Percentiles rank a stretch among this genome's conserved stretches.
phyloP scores from a whole-genome alignment of 108 stramenopile genomes.

The Seminavis robusta region DNA sequence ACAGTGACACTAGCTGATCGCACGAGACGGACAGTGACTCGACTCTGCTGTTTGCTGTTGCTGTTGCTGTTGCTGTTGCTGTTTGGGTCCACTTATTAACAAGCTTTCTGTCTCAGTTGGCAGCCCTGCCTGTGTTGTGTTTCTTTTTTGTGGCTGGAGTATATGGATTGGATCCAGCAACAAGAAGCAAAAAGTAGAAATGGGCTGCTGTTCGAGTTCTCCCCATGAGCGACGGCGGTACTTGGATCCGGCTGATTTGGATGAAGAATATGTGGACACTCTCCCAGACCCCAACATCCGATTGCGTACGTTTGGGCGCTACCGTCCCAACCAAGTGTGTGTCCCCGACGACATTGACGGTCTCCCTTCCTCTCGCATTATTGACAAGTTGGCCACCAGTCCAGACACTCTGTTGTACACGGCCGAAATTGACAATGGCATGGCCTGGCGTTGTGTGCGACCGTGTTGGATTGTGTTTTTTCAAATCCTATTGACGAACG shows the following conservation, averaged over 20 bases:
- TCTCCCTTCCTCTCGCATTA: conserved; percentile 39
- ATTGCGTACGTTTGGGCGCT: conserved; percentile 22
- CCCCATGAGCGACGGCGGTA: conserved; percentile 41
- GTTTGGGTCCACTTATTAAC: too few relatives aligned
- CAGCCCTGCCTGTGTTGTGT: too few relatives aligned
- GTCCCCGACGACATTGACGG: conserved; percentile 49
- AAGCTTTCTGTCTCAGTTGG: too few relatives aligned
- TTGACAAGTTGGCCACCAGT: conserved; percentile 26
- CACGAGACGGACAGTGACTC: too few relatives aligned
- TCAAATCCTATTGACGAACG: neutral
- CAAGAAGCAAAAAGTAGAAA: too few relatives aligned
- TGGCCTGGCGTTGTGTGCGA: conserved; percentile 38
- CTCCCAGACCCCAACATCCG: neutral
- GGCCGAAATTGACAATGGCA: conserved; percentile 48
- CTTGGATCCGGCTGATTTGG: conserved; percentile 48
- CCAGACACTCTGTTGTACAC: conserved; percentile 42
- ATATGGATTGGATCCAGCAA: too few relatives aligned
- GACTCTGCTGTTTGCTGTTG: too few relatives aligned
- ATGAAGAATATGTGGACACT: conserved; percentile 22
- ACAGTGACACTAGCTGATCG: too few relatives aligned
- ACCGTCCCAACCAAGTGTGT: conserved; percentile 22
- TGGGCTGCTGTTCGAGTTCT: conserved; percentile 49
- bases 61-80: too few relatives aligned
- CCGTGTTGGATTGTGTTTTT: conserved; percentile 8
- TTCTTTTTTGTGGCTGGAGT: too few relatives aligned